Evolutionary conservation across 139 green algal species (phyloP).

Genomic region (Pedinophyceae sp.): DNA sequence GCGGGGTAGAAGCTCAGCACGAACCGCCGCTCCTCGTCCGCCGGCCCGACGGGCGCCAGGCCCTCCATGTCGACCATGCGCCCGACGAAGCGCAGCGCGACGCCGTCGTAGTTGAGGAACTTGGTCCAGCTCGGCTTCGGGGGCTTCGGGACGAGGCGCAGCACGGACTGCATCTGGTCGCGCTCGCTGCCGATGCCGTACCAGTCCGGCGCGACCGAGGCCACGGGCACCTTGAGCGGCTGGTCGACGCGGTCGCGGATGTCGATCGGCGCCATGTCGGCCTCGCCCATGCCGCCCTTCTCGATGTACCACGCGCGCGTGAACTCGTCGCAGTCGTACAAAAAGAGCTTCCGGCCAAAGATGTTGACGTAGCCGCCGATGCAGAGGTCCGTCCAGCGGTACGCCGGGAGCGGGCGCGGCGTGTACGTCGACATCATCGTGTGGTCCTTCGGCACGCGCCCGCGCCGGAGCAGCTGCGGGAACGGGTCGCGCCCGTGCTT

Average conservation of each 20-base stretch:
- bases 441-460: conserved; percentile 3
- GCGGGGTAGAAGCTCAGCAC: conserved; percentile 18
- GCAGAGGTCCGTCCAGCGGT: not conserved
- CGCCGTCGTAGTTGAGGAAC: conserved; percentile 6
- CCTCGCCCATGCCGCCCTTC: not conserved
- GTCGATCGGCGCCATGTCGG: not conserved
- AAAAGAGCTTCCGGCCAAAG: not conserved
- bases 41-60: not conserved
- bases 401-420: not conserved
- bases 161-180: conserved; percentile 15
- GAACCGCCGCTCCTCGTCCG: conserved; percentile 12
- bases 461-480: conserved; percentile 3
- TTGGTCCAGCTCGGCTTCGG: conserved; percentile 9
- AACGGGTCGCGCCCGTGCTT: conserved; percentile 13
- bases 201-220: not conserved
- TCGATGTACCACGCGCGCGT: not conserved
- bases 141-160: conserved; percentile 19
- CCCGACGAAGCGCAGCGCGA: conserved; percentile 10
- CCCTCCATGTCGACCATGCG: conserved; percentile 2
- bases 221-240: not conserved
- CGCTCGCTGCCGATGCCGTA: conserved; percentile 3
- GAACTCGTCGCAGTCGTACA: conserved; percentile 7
- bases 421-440: not conserved
- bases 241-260: conserved; percentile 1
- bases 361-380: not conserved